Evolutionary conservation across 352 stramenopile species (phyloP).

Genomic region (Pythium phragmiticola): DNA sequence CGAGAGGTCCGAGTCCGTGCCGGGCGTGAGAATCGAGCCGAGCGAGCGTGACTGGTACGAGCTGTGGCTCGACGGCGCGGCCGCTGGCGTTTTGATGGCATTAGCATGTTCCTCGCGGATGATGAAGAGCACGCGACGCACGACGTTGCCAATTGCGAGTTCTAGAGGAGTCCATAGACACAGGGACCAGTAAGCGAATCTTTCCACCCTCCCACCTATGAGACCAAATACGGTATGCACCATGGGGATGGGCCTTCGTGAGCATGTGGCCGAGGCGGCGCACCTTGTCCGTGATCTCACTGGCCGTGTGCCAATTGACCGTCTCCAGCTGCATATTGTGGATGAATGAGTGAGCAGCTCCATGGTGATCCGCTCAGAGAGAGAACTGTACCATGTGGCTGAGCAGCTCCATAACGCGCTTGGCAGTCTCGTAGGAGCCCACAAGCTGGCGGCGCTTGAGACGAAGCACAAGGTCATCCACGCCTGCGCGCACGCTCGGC

Average conservation of each 20-base stretch:
- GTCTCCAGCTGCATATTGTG: conserved; percentile 55
- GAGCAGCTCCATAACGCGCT: conserved; percentile 72
- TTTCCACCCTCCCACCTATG: too few relatives aligned
- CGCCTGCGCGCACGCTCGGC: conserved; percentile 62
- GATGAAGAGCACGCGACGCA: conserved; percentile 87
- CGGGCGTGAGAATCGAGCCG: conserved; percentile 77
- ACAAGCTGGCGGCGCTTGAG: conserved; percentile 79
- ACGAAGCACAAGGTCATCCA: conserved; percentile 74
- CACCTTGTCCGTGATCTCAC: conserved; percentile 86
- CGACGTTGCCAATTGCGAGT: conserved; percentile 87
- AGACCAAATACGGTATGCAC: conserved; percentile 20
- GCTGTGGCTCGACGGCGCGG: conserved; percentile 38
- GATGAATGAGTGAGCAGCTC: not conserved
- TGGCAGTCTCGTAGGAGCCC: conserved; percentile 80
- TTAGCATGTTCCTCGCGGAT: conserved; percentile 87
- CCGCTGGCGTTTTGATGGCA: conserved; percentile 51
- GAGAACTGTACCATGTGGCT: conserved; percentile 51
- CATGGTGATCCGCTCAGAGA: too few relatives aligned
- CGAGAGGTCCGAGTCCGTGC: conserved; percentile 78
- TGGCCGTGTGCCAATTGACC: conserved; percentile 72
- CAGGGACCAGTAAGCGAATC: not conserved
- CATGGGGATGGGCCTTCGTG: conserved; percentile 73
- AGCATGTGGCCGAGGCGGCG: conserved; percentile 79
- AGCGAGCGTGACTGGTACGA: conserved; percentile 71
- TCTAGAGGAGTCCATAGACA: conserved; percentile 32